A percentile compares a stretch with the other conserved stretches of the same genome.
Conservation (phyloP, 441 rosid genomes). For the Hypseocharis bilobata region DNA sequence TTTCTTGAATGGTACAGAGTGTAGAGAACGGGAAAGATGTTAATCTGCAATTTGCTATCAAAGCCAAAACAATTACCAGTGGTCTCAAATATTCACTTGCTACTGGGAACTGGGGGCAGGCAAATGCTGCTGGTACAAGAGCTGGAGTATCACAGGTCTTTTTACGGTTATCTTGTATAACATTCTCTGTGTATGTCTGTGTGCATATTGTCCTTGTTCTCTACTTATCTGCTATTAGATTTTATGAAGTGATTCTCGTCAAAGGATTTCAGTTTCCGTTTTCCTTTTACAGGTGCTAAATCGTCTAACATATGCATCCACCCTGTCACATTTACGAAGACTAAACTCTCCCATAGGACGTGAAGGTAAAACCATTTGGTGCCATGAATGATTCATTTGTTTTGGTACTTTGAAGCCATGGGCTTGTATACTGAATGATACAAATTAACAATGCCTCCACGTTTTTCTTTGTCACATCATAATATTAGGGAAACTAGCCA, state of each 20-base stretch:
- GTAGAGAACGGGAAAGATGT: conserved; percentile 96
- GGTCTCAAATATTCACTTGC: conserved; percentile 95
- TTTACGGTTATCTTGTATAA: conserved; percentile 5
- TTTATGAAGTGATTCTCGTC: background rate
- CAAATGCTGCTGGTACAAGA: conserved; percentile 98
- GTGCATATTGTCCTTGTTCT: background rate
- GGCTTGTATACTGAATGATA: background rate
- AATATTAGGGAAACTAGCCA: conserved; percentile 76
- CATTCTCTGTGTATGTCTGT: background rate
- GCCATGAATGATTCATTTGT: background rate
- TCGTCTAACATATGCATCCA: conserved; percentile 94
- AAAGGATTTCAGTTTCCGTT: background rate
- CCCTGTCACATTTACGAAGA: conserved; percentile 88
- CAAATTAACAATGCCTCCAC: background rate
- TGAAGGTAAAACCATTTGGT: conserved; percentile 51
- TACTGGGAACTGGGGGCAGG: conserved; percentile 98
- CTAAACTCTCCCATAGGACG: conserved; percentile 94
- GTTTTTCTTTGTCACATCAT: conserved; percentile 2
- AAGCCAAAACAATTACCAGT: conserved; percentile 91
- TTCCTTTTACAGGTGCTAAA: conserved; percentile 58
- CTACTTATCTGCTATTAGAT: background rate
- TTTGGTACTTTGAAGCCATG: background rate
- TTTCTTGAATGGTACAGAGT: conserved; percentile 39
- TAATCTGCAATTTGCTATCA: conserved; percentile 85
- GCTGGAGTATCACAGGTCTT: conserved; percentile 99